Conservation (phyloP, 345 rosid genomes). For the Arabidopsis arenosa region DNA sequence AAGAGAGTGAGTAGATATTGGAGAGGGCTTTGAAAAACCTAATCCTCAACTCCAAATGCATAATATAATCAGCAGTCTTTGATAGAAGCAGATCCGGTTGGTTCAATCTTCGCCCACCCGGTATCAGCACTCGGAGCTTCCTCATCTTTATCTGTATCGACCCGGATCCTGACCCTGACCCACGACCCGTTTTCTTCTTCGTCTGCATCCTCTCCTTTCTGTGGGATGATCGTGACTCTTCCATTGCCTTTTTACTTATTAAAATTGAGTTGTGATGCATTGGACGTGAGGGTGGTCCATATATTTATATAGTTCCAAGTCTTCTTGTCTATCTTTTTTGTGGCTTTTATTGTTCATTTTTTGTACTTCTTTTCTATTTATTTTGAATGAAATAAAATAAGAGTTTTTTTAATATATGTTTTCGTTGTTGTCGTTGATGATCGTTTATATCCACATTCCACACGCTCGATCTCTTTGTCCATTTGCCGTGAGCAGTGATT, state of each 20-base stretch:
- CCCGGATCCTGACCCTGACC: constrained; percentile 7
- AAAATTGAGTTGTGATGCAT: constrained; percentile 19
- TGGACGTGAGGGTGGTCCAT: constrained; percentile 33
- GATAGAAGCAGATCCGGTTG: constrained; percentile 56
- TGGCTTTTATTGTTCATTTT: neutral
- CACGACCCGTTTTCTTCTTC: constrained; percentile 29
- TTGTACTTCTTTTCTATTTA: neutral
- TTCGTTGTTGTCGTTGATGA: neutral
- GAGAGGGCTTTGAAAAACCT: constrained; percentile 61
- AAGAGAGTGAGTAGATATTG: constrained; percentile 43
- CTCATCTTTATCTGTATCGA: constrained; percentile 54
- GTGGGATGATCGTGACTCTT: constrained; percentile 29
- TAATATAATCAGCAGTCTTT: constrained; percentile 62
- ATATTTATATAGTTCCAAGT: constrained; percentile 22
- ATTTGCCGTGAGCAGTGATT: neutral
- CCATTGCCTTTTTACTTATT: constrained; percentile 18
- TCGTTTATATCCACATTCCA: constrained; percentile 16
- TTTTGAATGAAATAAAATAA: neutral
- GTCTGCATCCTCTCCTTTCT: constrained; percentile 35
- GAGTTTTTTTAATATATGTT: neutral
- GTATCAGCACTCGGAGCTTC: constrained; percentile 64
- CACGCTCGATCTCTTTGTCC: constrained; percentile 41
- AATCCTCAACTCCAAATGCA: constrained; percentile 62
- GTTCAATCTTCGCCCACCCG: constrained; percentile 61
- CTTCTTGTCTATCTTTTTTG: neutral